Evolutionary conservation across 345 rosid genomes (phyloP), one percentile per base, ranked within the genome.

Genomic region (Odontarrhena argentea): DNA sequence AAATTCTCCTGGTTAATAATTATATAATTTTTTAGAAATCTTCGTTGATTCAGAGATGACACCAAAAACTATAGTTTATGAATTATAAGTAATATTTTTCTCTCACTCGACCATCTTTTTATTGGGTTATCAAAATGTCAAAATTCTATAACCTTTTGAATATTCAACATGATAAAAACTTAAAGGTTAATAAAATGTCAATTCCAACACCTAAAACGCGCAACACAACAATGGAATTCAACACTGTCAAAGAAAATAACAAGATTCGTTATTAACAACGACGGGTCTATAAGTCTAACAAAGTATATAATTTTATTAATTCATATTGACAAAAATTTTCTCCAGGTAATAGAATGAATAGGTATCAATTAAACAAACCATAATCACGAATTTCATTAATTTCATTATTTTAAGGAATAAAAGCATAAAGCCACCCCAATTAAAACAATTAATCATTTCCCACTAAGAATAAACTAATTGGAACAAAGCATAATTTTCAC

Each of bases 401-500:
- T 52, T 14, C 9, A 36, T 61, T 61, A 11, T 11, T 13, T 3
- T 14, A 15, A 41, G 30, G 25, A 55, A 47, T 22, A 55, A 45
- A 36, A 36, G 7, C 32, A 32, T 32, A 3, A 32, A 62, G 34
- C 24, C 9, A 6, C 15, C 9, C 5, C 4, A 1, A 15, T 7
- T 11, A 26, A 26, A 37, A 48, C 10, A 9, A 9, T 18, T 30
- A 55, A 50, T 26, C 13, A 25, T 9, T 38, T 48, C 7, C 44
- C 42, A 35, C 25, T 1, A 59, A 6, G 14, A 8, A 45, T 38
- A 3, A 12, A 65, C 3, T 14, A 41, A 14, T 43, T 4, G 3
- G 43, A 56, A 68, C 3, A 58, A 3, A 18, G 41, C 76, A 42
- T 41, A 65, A 73, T 15, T 50, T 65, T 36, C 67, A 65, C 76